Evolutionary conservation across 1,284 basidiomycete species (phyloP).

Genomic region (Schizophyllum commune): DNA sequence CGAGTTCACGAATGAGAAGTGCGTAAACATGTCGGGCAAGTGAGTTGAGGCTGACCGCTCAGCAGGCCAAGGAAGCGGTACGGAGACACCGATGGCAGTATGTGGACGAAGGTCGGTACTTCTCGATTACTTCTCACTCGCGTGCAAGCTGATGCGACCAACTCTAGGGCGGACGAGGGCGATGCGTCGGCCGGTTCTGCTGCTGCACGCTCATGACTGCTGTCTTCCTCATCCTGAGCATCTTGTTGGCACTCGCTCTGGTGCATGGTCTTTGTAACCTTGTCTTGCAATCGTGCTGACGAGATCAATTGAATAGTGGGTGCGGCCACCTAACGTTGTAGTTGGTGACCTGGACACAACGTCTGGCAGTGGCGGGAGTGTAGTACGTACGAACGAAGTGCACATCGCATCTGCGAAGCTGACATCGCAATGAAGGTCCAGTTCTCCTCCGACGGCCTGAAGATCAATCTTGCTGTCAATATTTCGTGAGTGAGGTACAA

Average conservation of each 20-base stretch:
- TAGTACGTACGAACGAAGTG: conserved; percentile 17
- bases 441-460: conserved; percentile 37
- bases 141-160: not conserved
- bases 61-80: conserved; percentile 44
- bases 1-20: conserved; percentile 26
- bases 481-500: conserved; percentile 46
- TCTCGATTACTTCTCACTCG: not conserved
- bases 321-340: conserved; percentile 68
- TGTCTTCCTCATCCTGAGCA: conserved; percentile 58
- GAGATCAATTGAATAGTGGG: conserved; percentile 44
- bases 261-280: conserved; percentile 36
- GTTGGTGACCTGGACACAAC: conserved; percentile 46
- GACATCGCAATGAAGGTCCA: conserved; percentile 26
- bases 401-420: conserved; percentile 14
- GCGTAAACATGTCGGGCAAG: conserved; percentile 12
- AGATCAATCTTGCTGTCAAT: conserved; percentile 58
- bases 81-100: conserved; percentile 44
- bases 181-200: conserved; percentile 58
- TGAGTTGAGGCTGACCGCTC: conserved; percentile 21
- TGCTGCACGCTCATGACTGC: conserved; percentile 64
- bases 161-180: conserved; percentile 43
- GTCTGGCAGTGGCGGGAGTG: conserved; percentile 32
- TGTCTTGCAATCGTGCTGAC: not conserved
- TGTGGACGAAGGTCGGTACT: conserved; percentile 53
- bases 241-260: conserved; percentile 63